Base-by-base conservation (phyloP, 371 early-diverging fungal genomes). In the Fennellomyces sp. region DNA sequence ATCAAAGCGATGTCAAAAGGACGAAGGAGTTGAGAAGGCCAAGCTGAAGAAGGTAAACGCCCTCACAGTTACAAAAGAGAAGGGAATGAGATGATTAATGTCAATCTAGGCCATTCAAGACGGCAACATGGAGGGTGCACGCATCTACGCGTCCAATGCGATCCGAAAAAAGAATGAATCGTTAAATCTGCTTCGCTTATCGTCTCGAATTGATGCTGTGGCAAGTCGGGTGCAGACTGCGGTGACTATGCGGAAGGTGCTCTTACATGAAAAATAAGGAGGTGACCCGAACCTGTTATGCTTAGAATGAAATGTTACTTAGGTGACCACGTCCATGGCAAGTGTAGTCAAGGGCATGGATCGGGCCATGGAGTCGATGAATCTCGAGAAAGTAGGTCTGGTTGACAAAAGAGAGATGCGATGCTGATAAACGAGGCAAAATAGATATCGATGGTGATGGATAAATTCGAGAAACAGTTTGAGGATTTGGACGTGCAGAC, bases 161-260 rank as follows among this genome's bases (percentile, higher is more conserved):
- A 98, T 98, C 64, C 85, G 98, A 67, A 98, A 98, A 75, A 95
- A 96, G 86, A 96, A 92, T 64, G 97, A 97, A 75, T 65, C 90
- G 2, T 78, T 97, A 33, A 95, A 98, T 68, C 65, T 96, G 31
- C 79, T 96, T 31, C 83, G 91, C 57, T 82, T 98, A 31, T 81
- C 93, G 17, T 93, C 94, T 50, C 86, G 97, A 39, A 90, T 98
- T 56, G 97, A 97, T 69, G 97, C 94, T 6, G 94, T 94, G 3
- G 91, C 97, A 13, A 86, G 90, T 52, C 80, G 96, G 52, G 94
- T 97, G 10, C 96, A 97, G 69, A 97, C 96, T 3, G 97, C 97
- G 0, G 93, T 95, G 49, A 94, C 94, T 0, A 98, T 97, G 97
- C 85, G 92, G 49, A 83, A 84, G 66, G 91, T 91, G 58, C 7